Evolutionary conservation across 768 basidiomycete species (phyloP), one percentile per base, ranked within the genome.

Genomic region (Cystobasidium ongulense): DNA sequence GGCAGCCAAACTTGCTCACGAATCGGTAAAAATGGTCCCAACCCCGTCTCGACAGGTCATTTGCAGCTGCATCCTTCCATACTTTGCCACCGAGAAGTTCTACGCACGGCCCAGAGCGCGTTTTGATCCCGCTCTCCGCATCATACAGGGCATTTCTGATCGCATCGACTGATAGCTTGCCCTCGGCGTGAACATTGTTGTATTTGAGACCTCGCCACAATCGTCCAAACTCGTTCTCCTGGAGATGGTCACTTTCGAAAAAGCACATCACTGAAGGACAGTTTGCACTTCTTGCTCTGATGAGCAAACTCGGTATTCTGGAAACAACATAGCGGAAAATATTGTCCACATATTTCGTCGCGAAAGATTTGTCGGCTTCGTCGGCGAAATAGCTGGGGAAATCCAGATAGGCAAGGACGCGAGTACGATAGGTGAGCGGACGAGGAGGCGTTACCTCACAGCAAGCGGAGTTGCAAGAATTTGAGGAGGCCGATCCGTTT

Each of bases 11-110:
- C 39, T 29, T 25, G n/a, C 65, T 29, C 33, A 71, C 68, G 25
- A 71, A 71, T 52, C 68, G 68, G 39, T 71, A 71, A 36, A 71
- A 71, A 36, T 71, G 68, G 31, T 71, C 31, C 68, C 68, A 71
- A 36, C 27, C 68, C 8, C 29, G n/a, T 21, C 27, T 18, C 23
- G 31, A 53, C 1, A 71, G 35, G 23, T 71, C 53, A 21, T 10
- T 61, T 21, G 15, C 13, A 17, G 36, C 7, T 2, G 27, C 53
- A 11, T 52, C 29, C 68, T 59, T 71, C 29, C 43, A 71, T 18
- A 71, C 68, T 36, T 59, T 54, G 50, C 68, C 68, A 13, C 68
- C 68, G 23, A 71, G 68, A 27, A 71, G 53, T 29, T 71, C 68
- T n/a, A 71, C 35, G 25, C 21, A 59, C 1, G 50, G 15, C 4